Conservation (phyloP, 257 asterid species). For the Jasminum sambac region DNA sequence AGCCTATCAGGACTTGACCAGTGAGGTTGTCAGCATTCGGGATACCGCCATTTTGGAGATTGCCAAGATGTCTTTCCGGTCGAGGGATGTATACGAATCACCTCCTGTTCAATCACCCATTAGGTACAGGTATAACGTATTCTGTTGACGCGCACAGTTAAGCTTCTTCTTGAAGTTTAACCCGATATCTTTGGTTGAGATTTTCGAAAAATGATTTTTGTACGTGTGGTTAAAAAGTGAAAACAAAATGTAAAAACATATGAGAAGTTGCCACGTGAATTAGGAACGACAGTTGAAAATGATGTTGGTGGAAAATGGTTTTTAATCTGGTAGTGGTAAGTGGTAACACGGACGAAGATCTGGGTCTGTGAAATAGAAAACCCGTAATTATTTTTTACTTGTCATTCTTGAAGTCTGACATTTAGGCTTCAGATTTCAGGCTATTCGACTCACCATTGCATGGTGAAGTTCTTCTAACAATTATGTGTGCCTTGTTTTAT, state of each 20-base stretch:
- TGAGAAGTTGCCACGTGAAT: no score
- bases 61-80: slow-evolving; percentile 80
- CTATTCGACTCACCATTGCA: neutral
- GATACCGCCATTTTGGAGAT: slow-evolving; percentile 74
- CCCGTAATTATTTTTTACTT: neutral
- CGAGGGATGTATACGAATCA: slow-evolving; percentile 42
- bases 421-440: neutral
- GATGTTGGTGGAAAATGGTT: no score
- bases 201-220: no score
- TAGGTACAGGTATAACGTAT: slow-evolving; percentile 27
- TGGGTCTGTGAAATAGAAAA: no score
- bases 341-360: no score
- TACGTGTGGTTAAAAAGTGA: no score
- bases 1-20: slow-evolving; percentile 79
- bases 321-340: no score
- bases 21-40: slow-evolving; percentile 49
- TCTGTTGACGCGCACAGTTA: neutral
- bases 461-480: slow-evolving; percentile 10
- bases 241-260: no score
- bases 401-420: neutral
- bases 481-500: neutral
- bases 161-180: neutral
- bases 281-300: no score
- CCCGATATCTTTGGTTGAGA: neutral
- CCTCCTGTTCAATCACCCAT: slow-evolving; percentile 34